Percentiles rank a stretch among this genome's conserved stretches.
These are phyloP conservation scores for Dichotomocladium elegans DNA, from an alignment of 371 early-diverging fungal genomes.

Conservation along the genomic window DNA sequence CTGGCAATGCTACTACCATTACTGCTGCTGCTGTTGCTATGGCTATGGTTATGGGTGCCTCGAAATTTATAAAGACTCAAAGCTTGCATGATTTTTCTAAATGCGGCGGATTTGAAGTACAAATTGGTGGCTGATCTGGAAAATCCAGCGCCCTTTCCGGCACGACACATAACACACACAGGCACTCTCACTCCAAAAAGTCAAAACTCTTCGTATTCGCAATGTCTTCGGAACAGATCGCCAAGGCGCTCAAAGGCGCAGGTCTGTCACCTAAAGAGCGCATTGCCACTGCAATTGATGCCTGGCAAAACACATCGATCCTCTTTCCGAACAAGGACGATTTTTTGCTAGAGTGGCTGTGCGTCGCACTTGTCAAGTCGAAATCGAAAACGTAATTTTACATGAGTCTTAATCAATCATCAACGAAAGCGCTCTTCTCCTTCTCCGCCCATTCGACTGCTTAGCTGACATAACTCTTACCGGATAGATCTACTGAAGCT, in stretches of 20 bases:
- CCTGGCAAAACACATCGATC: conserved; percentile 32
- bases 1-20: too few species aligned
- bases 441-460: background rate
- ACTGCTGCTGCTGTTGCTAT: too few species aligned
- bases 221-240: conserved; percentile 54
- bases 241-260: conserved; percentile 47
- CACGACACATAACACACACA: conserved; percentile 52
- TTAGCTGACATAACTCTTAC: too few species aligned
- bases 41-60: too few species aligned
- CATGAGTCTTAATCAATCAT: too few species aligned
- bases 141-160: too few species aligned
- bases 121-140: background rate
- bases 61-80: too few species aligned
- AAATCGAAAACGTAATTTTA: conserved; percentile 40
- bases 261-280: conserved; percentile 29
- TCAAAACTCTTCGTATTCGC: background rate
- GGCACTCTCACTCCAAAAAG: conserved; percentile 1
- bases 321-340: conserved; percentile 49
- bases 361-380: conserved; percentile 31
- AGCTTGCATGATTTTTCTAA: too few species aligned
- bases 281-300: conserved; percentile 29
- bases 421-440: background rate
- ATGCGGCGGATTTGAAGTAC: too few species aligned
- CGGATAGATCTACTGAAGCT: conserved; percentile 21
- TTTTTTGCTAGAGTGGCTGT: conserved; percentile 45